These are phyloP conservation scores for Candida peoriensis DNA, from an alignment of 805 yeast species.

Conservation along the genomic window DNA sequence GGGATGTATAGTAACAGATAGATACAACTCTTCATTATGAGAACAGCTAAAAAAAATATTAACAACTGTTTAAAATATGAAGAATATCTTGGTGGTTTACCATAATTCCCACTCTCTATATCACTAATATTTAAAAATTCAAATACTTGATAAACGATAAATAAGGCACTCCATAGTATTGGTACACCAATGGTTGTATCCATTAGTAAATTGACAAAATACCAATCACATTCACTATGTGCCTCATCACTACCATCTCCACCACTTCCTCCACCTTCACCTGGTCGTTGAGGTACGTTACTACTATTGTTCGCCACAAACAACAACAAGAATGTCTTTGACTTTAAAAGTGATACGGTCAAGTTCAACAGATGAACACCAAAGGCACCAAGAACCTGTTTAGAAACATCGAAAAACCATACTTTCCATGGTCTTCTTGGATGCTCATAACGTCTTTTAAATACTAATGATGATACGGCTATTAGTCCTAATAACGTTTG, in stretches of 20 bases:
- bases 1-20: conserved; percentile 59
- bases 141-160: conserved; percentile 42
- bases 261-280: no score
- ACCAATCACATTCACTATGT: conserved; percentile 89
- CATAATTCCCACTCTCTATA: conserved; percentile 48
- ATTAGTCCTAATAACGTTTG: conserved; percentile 74
- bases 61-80: conserved; percentile 69
- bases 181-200: conserved; percentile 96
- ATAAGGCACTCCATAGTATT: conserved; percentile 56
- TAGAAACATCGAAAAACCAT: conserved; percentile 86
- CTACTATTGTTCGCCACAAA: conserved; percentile 1
- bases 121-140: conserved; percentile 29
- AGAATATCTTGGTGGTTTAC: conserved; percentile 54
- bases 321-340: conserved; percentile 25
- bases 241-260: conserved; percentile 30
- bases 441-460: conserved; percentile 72
- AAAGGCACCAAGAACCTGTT: conserved; percentile 83
- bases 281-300: no score
- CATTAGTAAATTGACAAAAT: conserved; percentile 78
- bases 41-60: conserved; percentile 60
- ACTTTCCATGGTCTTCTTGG: conserved; percentile 86
- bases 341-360: conserved; percentile 54
- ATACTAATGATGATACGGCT: conserved; percentile 66
- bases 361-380: conserved; percentile 81
- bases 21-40: conserved; percentile 57